phyloP scores from a whole-genome alignment of 2,329 filamentous ascomycete species.

The Phaeosphaeriaceae sp. region DNA sequence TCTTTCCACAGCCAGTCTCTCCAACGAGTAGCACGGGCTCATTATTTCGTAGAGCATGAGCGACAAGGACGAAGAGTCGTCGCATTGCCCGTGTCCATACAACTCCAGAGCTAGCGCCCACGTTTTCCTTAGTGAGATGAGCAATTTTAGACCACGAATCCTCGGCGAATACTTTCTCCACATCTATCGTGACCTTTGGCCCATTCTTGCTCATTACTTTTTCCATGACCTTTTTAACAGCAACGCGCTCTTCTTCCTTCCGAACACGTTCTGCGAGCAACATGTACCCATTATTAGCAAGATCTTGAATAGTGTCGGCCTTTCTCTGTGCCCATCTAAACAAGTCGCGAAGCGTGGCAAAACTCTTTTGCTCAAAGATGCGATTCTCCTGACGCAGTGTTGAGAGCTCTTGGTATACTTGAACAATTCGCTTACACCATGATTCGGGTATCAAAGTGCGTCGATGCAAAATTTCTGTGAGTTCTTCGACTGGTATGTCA shows the following conservation, averaged over 20 bases:
- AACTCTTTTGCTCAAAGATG: slow-evolving; percentile 96
- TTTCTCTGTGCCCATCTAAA: slow-evolving; percentile 92
- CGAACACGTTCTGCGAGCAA: slow-evolving; percentile 91
- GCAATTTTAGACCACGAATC: slow-evolving; percentile 46
- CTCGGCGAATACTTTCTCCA: slow-evolving; percentile 71
- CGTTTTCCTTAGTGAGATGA: slow-evolving; percentile 33
- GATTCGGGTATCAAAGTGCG: slow-evolving; percentile 88
- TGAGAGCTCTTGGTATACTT: slow-evolving; percentile 92
- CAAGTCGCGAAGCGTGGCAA: slow-evolving; percentile 92
- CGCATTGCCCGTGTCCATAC: slow-evolving; percentile 98
- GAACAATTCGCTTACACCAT: slow-evolving; percentile 88
- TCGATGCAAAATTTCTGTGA: slow-evolving; percentile 89
- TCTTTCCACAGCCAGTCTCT: slow-evolving; percentile 98
- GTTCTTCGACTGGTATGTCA: slow-evolving; percentile 93
- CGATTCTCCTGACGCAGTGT: slow-evolving; percentile 86
- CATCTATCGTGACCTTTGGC: slow-evolving; percentile 74
- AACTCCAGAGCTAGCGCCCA: slow-evolving; percentile 53
- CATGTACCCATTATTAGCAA: slow-evolving; percentile 95
- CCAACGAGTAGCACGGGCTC: slow-evolving; percentile 94
- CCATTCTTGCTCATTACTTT: slow-evolving; percentile 73
- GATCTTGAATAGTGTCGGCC: slow-evolving; percentile 83
- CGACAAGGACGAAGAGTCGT: slow-evolving; percentile 86
- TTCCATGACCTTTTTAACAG: slow-evolving; percentile 88
- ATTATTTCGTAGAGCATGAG: slow-evolving; percentile 82
- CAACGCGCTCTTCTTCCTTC: slow-evolving; percentile 82